Conservation (phyloP, 331 rosid species). For the Rhamnella rubrinervis region DNA sequence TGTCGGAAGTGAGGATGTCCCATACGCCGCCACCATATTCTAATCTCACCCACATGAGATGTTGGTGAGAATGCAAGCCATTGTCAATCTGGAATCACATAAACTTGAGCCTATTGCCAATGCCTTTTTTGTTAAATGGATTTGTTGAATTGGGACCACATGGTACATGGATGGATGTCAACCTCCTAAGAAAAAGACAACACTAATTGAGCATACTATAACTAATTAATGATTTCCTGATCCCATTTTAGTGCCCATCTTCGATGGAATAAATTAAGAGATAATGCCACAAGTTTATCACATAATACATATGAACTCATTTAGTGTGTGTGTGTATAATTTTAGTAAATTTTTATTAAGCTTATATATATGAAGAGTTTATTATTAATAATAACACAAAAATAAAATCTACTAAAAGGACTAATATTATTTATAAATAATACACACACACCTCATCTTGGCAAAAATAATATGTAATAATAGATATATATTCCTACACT, state of each 20-base stretch:
- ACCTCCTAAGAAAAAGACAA: neutral
- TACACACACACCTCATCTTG: neutral
- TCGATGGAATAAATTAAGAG: no score
- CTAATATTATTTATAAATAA: no score
- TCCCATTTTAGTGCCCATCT: neutral
- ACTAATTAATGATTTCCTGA: neutral
- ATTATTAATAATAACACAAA: no score
- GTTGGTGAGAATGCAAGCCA: slow-evolving; percentile 16
- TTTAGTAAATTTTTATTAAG: no score
- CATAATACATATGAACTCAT: no score
- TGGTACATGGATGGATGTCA: slow-evolving; percentile 28
- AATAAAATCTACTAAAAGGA: no score
- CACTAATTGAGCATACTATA: neutral
- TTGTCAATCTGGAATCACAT: neutral
- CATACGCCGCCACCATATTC: neutral
- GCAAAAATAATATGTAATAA: no score
- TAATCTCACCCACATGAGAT: slow-evolving; percentile 20
- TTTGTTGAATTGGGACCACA: slow-evolving; percentile 15
- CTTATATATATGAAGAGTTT: no score
- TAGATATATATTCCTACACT: no score
- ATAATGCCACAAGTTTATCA: no score
- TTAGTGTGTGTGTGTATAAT: no score
- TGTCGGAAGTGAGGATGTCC: neutral
- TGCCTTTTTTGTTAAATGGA: slow-evolving; percentile 6
- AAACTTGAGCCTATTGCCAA: slow-evolving; percentile 9